phyloP scores from a whole-genome alignment of 2,329 filamentous ascomycete genomes.

The Alternaria triticimaculans region DNA sequence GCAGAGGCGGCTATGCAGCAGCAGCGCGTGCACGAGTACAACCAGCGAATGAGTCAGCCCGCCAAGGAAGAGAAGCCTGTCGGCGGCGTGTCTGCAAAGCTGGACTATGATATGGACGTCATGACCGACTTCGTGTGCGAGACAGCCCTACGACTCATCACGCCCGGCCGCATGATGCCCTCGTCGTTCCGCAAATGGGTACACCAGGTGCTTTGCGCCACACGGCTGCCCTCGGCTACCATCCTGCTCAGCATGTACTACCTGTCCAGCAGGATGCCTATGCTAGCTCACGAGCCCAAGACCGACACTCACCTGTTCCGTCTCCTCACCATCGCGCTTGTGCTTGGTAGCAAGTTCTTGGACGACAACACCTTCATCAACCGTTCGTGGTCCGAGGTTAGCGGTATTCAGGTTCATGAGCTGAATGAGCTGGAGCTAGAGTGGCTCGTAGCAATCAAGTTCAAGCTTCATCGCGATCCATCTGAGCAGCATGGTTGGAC shows the following conservation, averaged over 20 bases:
- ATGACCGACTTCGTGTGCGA: constrained; percentile 96
- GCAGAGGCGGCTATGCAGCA: constrained; percentile 47
- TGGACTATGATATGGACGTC: constrained; percentile 95
- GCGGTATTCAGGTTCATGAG: constrained; percentile 82
- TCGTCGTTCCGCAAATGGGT: constrained; percentile 90
- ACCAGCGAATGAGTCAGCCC: constrained; percentile 48
- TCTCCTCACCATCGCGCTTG: constrained; percentile 81
- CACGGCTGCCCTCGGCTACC: constrained; percentile 86
- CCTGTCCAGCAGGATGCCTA: constrained; percentile 80
- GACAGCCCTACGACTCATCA: constrained; percentile 78
- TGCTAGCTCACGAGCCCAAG: constrained; percentile 62
- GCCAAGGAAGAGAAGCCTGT: constrained; percentile 70
- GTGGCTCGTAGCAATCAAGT: constrained; percentile 83
- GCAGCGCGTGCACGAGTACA: constrained; percentile 51
- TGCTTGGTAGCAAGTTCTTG: constrained; percentile 92
- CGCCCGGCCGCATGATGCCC: constrained; percentile 67
- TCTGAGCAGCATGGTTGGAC: constrained; percentile 74
- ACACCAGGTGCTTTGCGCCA: constrained; percentile 86
- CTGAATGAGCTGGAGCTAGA: constrained; percentile 86
- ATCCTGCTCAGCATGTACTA: constrained; percentile 92
- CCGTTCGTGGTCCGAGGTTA: constrained; percentile 94
- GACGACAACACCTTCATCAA: constrained; percentile 99
- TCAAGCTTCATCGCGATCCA: constrained; percentile 86
- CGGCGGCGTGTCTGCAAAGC: constrained; percentile 88
- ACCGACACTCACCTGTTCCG: constrained; percentile 79